Base-by-base conservation (phyloP, 371 early-diverging fungal genomes). In the Polyrhizophydium stewartii region DNA sequence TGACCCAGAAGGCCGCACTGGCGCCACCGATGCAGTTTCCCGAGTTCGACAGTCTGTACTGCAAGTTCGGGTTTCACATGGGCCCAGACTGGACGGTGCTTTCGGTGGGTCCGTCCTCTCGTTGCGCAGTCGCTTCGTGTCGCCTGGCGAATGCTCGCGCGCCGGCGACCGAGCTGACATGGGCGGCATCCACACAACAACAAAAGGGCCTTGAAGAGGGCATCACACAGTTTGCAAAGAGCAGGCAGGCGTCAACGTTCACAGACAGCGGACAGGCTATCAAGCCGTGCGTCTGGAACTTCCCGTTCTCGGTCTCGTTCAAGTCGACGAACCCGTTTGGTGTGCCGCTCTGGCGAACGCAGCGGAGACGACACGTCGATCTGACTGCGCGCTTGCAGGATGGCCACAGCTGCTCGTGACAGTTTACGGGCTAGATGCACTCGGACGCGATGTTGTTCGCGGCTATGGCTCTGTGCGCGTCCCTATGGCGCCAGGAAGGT, bases 371-470 rank as follows among this genome's bases (percentile, higher is more conserved):
- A 33, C 30, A 10, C 10, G 27, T 10, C 30, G 32, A 12, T 6
- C 32, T 46, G 22, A 19, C 19, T 7, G 46, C 16, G 10, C 10
- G n/a, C 16, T 43, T 21, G 28, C 35, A 79, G 82, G 82, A 12
- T 84, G 84, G 84, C 84, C 84, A 33, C 78, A 77, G 50, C 28
- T 81, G 12, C 66, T 84, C 13, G 60, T 82, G 16, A 64, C 63
- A 52, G 81, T 84, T 28, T 82, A 84, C 57, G 84, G 84, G 1
- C 56, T 74, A 31, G 84, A 84, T 57, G 58, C 45, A 17, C 61
- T 81, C n/a, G 79, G 81, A 0, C 60, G 84, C 25, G 84, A 84
- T 61, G 82, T 84, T 24, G 66, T 84, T 17, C 59, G 81, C 16
- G 84, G 84, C 6, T 82, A 84, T 62, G 84, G 81, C 5, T 45